Conservation (phyloP, 192 early-diverging fungal species). For the Backusella sp. region DNA sequence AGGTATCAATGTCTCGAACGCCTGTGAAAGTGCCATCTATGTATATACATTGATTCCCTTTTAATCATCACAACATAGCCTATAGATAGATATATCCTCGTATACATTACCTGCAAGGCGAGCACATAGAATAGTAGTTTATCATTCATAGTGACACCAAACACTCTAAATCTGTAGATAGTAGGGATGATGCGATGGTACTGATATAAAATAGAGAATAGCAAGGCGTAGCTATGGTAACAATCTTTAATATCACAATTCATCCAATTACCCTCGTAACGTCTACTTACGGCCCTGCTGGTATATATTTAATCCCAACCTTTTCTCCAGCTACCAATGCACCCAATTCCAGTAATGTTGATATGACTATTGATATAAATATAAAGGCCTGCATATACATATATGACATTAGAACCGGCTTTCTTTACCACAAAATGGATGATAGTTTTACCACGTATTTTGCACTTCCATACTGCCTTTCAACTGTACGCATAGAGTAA, state of each 20-base stretch:
- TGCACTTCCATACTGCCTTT: conserved; percentile 58
- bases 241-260: background rate
- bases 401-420: background rate
- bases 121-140: conserved; percentile 51
- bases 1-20: conserved; percentile 43
- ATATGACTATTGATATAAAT: conserved; percentile 43
- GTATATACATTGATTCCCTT: background rate
- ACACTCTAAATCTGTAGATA: conserved; percentile 52
- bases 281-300: conserved; percentile 52
- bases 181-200: conserved; percentile 52
- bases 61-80: background rate
- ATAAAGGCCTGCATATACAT: conserved; percentile 44
- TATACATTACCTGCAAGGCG: conserved; percentile 40
- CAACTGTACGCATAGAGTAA: conserved; percentile 58
- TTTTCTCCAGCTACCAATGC: conserved; percentile 41
- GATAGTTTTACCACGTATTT: conserved; percentile 55
- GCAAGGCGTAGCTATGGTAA: conserved; percentile 42
- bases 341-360: conserved; percentile 55
- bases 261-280: background rate
- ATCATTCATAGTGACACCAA: conserved; percentile 48
- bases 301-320: conserved; percentile 47
- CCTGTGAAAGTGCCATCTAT: conserved; percentile 47
- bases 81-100: background rate
- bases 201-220: conserved; percentile 59
- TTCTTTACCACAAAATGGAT: background rate